Evolutionary conservation across 441 rosid genomes (phyloP).

Genomic region (Cnidoscolus chayamansa): DNA sequence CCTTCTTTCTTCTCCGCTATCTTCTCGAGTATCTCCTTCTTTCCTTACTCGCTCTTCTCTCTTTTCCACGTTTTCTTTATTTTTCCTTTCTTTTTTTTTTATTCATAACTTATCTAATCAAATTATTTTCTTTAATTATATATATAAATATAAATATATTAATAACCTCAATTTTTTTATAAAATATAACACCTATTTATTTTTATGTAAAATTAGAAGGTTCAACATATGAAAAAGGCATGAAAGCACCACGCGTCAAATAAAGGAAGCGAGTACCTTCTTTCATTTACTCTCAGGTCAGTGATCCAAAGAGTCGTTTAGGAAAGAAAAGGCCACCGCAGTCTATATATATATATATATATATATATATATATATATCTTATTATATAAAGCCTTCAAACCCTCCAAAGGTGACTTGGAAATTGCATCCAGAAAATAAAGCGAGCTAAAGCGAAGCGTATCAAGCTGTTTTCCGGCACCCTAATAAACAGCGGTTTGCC

Average conservation of each 20-base stretch:
- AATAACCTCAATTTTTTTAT: no score
- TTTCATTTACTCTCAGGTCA: slow-evolving; percentile 1
- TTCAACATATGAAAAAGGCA: no score
- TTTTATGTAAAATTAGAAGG: no score
- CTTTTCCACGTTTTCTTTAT: neutral
- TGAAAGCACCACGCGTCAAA: neutral
- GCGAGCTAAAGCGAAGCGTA: neutral
- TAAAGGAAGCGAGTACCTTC: neutral
- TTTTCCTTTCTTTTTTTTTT: neutral
- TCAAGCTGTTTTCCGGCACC: slow-evolving; percentile 5
- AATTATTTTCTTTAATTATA: no score
- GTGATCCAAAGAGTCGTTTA: neutral
- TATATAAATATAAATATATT: no score
- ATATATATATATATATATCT: neutral
- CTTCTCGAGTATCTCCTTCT: neutral
- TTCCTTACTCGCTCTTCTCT: slow-evolving; percentile 7
- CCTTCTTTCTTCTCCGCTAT: neutral
- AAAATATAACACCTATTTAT: no score
- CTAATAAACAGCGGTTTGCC: neutral
- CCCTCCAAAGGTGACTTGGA: neutral
- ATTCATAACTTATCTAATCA: no score
- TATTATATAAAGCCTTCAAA: neutral
- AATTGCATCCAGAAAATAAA: neutral
- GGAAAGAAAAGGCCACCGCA: neutral
- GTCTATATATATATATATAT: neutral